These are phyloP conservation scores for Saccharomycopsis sp. DNA, from an alignment of 805 yeast genomes.

Conservation along the genomic window DNA sequence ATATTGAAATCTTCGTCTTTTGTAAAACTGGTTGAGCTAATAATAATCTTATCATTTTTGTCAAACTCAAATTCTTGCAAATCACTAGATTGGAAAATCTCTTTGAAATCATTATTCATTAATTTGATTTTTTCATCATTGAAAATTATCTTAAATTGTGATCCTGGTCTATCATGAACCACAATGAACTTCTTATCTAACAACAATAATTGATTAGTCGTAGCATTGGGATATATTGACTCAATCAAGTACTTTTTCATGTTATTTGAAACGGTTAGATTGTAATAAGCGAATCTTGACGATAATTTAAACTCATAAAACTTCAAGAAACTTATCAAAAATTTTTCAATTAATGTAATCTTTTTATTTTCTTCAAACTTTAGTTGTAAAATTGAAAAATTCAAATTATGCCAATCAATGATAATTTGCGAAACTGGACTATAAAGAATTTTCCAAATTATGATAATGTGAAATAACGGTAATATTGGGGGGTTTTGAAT, in stretches of 20 bases:
- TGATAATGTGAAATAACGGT: slow-evolving; percentile 62
- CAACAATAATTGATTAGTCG: slow-evolving; percentile 22
- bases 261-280: slow-evolving; percentile 70
- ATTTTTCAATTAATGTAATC: too few relatives aligned
- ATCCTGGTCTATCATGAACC: slow-evolving; percentile 79
- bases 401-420: slow-evolving; percentile 95
- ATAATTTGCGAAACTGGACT: slow-evolving; percentile 51
- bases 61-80: slow-evolving; percentile 3
- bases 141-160: slow-evolving; percentile 36
- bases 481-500: slow-evolving; percentile 91
- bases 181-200: slow-evolving; percentile 48
- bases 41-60: slow-evolving; percentile 38
- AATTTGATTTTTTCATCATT: slow-evolving; percentile 30
- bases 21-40: slow-evolving; percentile 89
- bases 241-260: slow-evolving; percentile 49
- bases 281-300: slow-evolving; percentile 56
- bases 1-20: slow-evolving; percentile 85
- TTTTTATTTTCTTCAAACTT: slow-evolving; percentile 39
- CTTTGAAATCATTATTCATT: slow-evolving; percentile 24
- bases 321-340: slow-evolving; percentile 31
- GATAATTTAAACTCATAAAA: slow-evolving; percentile 53
- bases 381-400: slow-evolving; percentile 69
- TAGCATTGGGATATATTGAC: slow-evolving; percentile 2
- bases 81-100: slow-evolving; percentile 23
- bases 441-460: slow-evolving; percentile 38